A percentile compares a stretch with the other conserved stretches of the same genome.
Evolutionary conservation across 2,329 filamentous ascomycete genomes (phyloP).

Genomic region (Aureobasidium sp.): DNA sequence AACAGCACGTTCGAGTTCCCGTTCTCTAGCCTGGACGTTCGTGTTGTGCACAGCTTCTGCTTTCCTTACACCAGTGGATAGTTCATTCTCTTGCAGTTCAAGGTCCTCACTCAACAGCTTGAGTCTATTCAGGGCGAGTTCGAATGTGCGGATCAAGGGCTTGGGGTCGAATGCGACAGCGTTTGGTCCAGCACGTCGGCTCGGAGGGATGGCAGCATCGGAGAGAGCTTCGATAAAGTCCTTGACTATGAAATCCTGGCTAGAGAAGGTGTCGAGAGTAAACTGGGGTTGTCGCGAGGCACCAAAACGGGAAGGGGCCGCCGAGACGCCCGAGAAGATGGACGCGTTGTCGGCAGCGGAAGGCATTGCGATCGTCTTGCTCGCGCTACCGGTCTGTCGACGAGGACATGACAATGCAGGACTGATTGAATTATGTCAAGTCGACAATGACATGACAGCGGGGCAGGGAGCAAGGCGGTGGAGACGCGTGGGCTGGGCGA

Average conservation of each 20-base stretch:
- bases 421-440: not conserved
- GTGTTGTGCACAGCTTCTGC: constrained; percentile 89
- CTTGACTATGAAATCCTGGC: constrained; percentile 85
- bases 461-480: not conserved
- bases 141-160: constrained; percentile 90
- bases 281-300: constrained; percentile 45
- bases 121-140: constrained; percentile 63
- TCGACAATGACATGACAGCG: not conserved
- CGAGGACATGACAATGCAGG: not conserved
- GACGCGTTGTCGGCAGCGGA: constrained; percentile 34
- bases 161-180: constrained; percentile 75
- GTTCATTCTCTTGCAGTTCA: constrained; percentile 81
- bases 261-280: constrained; percentile 65
- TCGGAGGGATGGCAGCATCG: constrained; percentile 69
- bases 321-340: constrained; percentile 28
- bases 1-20: constrained; percentile 87
- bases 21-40: constrained; percentile 77
- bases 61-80: constrained; percentile 78
- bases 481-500: constrained; percentile 3
- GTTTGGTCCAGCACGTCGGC: constrained; percentile 57
- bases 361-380: constrained; percentile 22
- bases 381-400: not conserved
- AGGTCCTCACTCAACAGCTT: constrained; percentile 71
- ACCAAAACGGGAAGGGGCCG: constrained; percentile 17
- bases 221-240: constrained; percentile 94